Base-by-base conservation (phyloP, 2,329 filamentous ascomycete species). In the Clonostachys solani region DNA sequence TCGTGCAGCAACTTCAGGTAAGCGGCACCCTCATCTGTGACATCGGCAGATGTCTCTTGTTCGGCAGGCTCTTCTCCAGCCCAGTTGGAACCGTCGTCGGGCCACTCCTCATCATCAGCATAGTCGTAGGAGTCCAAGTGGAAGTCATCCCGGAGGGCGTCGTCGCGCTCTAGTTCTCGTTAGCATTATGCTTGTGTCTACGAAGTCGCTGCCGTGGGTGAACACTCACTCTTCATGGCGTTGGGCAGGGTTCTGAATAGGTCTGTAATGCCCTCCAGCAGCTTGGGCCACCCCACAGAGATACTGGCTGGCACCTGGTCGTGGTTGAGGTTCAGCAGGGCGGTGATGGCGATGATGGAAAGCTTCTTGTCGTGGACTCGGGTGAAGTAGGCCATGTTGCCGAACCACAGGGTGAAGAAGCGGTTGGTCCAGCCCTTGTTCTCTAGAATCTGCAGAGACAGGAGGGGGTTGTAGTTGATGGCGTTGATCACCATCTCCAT, bases 401-500 rank as follows among this genome's bases (percentile, higher is more conserved):
- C 89, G 67, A 99, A 99, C 94, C 94, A 99, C 49, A 95, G 74
- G 68, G 89, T 96, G 75, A 99, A 99, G 73, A 99, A 99, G 63
- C 95, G 95, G 71, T 97, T 97, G 7, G 94, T 97, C 92, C 92
- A 96, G 50, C 83, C 86, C 60, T 95, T 92, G 46, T 78, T 72
- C 71, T 99, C 94, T n/a, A 99, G 79, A 36, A 96, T 83, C 52
- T 91, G 86, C 18, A 99, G 79, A 19, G 91, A 81, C 50, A 96
- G 77, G 41, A 86, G 71, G 2, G 94, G 92, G 72, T 96, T 96
- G 77, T 99, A 99, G 77, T 97, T 95, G 59, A 97, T 91, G 47
- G 89, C 84, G 68, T 97, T 97, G 75, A 99, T 96, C 49, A 99
- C 84, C 84, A 99, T 95, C 72, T 99, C 94, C 88, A 99, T 95